These are phyloP conservation scores for Pilasporangium apinafurcum DNA, from an alignment of 352 stramenopile genomes.

Conservation along the genomic window DNA sequence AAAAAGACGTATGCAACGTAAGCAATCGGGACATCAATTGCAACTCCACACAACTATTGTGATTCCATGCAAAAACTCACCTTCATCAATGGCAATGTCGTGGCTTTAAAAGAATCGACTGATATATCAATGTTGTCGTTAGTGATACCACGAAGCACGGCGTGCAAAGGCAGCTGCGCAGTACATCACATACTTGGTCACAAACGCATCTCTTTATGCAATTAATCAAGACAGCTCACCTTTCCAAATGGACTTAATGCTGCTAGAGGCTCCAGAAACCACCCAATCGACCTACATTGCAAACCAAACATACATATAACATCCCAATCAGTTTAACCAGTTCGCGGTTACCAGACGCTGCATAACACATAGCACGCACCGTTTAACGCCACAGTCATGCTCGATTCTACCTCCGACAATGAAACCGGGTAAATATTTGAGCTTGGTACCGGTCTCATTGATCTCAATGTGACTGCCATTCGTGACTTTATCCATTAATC, in stretches of 20 bases:
- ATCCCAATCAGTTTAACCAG: too few species aligned
- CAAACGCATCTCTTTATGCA: slow-evolving; percentile 90
- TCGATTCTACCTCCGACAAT: slow-evolving; percentile 92
- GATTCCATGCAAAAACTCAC: too few species aligned
- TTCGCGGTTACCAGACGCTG: too few species aligned
- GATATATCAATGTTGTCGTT: slow-evolving; percentile 90
- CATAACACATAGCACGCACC: too few species aligned
- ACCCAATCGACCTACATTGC: slow-evolving; percentile 86
- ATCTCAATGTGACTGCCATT: slow-evolving; percentile 98
- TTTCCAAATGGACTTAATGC: slow-evolving; percentile 97
- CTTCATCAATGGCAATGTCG: slow-evolving; percentile 92
- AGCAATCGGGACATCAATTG: too few species aligned
- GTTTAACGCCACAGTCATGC: slow-evolving; percentile 91
- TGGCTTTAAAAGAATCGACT: slow-evolving; percentile 94
- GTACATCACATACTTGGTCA: slow-evolving; percentile 76
- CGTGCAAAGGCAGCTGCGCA: slow-evolving; percentile 91
- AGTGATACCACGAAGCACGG: slow-evolving; percentile 95
- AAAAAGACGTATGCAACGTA: too few species aligned
- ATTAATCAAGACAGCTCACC: slow-evolving; percentile 68
- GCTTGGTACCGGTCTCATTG: slow-evolving; percentile 97
- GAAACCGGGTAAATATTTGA: slow-evolving; percentile 95
- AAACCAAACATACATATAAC: too few species aligned
- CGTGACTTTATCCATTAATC: slow-evolving; percentile 95
- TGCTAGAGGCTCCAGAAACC: slow-evolving; percentile 98
- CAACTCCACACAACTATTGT: too few species aligned